Evolutionary conservation across 1,284 basidiomycete species (phyloP).

Genomic region (Sanghuangporus baumii): DNA sequence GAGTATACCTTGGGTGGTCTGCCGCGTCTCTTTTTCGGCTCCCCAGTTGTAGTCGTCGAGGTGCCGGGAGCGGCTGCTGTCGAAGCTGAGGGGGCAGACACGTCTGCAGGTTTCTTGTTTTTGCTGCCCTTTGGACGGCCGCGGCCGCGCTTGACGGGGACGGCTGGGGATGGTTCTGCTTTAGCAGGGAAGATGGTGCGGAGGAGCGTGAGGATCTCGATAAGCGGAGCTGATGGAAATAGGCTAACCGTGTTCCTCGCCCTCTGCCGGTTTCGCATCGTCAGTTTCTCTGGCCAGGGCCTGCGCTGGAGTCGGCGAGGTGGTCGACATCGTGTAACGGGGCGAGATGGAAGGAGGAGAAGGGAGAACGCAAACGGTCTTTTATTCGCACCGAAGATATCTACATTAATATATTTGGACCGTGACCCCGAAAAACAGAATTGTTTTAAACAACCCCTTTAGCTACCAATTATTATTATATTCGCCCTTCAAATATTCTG

Average conservation of each 20-base stretch:
- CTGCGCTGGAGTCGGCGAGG: constrained; percentile 36
- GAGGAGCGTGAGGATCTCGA: constrained; percentile 24
- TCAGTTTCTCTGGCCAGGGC: constrained; percentile 35
- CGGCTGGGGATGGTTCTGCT: constrained; percentile 22
- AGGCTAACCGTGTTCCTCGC: constrained; percentile 31
- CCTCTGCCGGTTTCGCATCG: constrained; percentile 29
- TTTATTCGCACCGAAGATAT: constrained; percentile 7
- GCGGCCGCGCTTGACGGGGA: constrained; percentile 57
- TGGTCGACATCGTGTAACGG: constrained; percentile 34
- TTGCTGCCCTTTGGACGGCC: constrained; percentile 78
- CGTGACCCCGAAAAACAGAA: constrained; percentile 52
- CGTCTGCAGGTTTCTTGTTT: constrained; percentile 58
- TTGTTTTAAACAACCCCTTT: constrained; percentile 34
- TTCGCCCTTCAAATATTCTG: constrained; percentile 27
- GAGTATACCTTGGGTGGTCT: constrained; percentile 65
- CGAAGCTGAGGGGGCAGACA: background rate
- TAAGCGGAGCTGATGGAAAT: constrained; percentile 24
- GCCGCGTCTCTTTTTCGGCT: constrained; percentile 56
- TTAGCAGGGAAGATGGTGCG: constrained; percentile 17
- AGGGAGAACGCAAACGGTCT: constrained; percentile 26
- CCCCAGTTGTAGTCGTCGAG: constrained; percentile 31
- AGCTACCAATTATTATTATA: constrained; percentile 28
- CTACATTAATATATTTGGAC: background rate
- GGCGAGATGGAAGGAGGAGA: constrained; percentile 20
- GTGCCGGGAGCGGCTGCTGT: constrained; percentile 29